phyloP scores from a whole-genome alignment of 495 filamentous ascomycete species.

The Endocarpon pusillum region DNA sequence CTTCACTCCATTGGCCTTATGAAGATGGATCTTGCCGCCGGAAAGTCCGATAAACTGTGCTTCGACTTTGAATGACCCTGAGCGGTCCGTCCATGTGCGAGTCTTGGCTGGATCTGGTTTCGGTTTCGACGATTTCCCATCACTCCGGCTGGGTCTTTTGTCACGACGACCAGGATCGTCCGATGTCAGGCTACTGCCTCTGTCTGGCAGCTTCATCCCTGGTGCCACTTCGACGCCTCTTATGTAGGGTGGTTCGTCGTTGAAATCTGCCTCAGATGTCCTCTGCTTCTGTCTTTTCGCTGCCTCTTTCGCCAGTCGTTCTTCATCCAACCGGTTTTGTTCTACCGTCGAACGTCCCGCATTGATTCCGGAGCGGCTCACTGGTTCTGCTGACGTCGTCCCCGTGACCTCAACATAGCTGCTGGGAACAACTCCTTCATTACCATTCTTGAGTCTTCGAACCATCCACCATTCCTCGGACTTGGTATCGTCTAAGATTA shows the following conservation, averaged over 20 bases:
- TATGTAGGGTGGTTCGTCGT: too few species aligned
- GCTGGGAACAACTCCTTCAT: constrained; percentile 94
- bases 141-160: constrained; percentile 53
- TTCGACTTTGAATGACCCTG: constrained; percentile 91
- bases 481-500: constrained; percentile 73
- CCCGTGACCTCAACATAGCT: constrained; percentile 84
- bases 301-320: constrained; percentile 60
- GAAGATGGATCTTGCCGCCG: constrained; percentile 93
- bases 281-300: constrained; percentile 39
- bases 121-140: constrained; percentile 38
- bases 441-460: constrained; percentile 70
- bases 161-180: constrained; percentile 39
- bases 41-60: constrained; percentile 87
- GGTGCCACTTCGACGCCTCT: constrained; percentile 58
- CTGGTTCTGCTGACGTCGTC: constrained; percentile 26
- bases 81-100: constrained; percentile 84
- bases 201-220: constrained; percentile 49
- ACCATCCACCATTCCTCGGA: constrained; percentile 99
- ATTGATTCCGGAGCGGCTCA: constrained; percentile 36
- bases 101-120: constrained; percentile 75
- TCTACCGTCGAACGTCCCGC: constrained; percentile 57
- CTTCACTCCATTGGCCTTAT: constrained; percentile 95
- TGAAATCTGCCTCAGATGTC: too few species aligned
- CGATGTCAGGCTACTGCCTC: constrained; percentile 45
- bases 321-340: constrained; percentile 71